These are phyloP conservation scores for Pythium aristosporum DNA, from an alignment of 352 stramenopile genomes.

Conservation along the genomic window DNA sequence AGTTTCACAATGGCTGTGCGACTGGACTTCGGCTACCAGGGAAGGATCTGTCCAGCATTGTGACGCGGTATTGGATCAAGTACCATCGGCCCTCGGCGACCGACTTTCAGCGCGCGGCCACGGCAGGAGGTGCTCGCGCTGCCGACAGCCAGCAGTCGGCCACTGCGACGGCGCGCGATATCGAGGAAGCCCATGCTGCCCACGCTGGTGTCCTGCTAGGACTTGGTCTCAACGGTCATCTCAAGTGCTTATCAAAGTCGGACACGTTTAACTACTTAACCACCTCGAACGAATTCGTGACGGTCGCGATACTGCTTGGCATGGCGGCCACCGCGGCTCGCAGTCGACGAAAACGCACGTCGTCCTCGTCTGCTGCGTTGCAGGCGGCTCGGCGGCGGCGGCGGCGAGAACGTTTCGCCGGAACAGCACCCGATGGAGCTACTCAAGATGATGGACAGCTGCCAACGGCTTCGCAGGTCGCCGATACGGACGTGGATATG, in stretches of 20 bases:
- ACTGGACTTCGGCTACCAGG: constrained; percentile 90
- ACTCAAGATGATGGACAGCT: constrained; percentile 26
- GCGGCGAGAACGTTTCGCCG: neutral
- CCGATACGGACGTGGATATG: constrained; percentile 17
- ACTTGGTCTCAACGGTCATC: constrained; percentile 92
- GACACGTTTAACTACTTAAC: constrained; percentile 99
- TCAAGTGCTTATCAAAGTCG: constrained; percentile 94
- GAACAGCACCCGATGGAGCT: constrained; percentile 8
- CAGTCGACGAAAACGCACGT: constrained; percentile 53
- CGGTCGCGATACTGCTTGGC: constrained; percentile 95
- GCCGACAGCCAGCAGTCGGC: constrained; percentile 20
- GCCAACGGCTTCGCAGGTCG: constrained; percentile 18
- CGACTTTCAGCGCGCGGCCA: constrained; percentile 25
- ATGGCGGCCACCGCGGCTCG: constrained; percentile 94
- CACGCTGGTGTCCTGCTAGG: constrained; percentile 96
- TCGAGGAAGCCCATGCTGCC: constrained; percentile 84
- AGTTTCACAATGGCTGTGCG: constrained; percentile 98
- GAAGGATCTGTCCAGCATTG: constrained; percentile 64
- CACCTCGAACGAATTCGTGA: constrained; percentile 95
- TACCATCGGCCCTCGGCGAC: constrained; percentile 91
- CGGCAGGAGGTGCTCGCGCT: neutral
- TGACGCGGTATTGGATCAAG: constrained; percentile 98
- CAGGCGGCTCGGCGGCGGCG: constrained; percentile 14
- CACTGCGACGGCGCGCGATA: constrained; percentile 32
- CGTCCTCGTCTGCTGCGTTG: constrained; percentile 10